phyloP scores from a whole-genome alignment of 2,329 filamentous ascomycete species.

The Epichloe typhina region DNA sequence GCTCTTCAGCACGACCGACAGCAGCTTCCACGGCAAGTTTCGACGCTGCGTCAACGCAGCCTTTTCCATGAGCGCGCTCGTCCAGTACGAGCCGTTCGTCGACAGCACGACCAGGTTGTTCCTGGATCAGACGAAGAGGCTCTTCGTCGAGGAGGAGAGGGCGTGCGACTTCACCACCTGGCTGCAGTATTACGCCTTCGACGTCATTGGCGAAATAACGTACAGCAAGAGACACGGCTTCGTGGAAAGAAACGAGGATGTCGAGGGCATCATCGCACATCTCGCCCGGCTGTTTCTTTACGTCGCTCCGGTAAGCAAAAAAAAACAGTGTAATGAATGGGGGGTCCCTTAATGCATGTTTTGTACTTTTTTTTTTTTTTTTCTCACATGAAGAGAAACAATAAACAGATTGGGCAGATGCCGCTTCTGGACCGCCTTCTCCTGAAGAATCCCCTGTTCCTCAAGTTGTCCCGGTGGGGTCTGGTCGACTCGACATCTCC shows the following conservation, averaged over 20 bases:
- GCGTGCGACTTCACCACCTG: constrained; percentile 42
- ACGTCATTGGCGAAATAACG: constrained; percentile 38
- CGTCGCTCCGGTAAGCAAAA: constrained; percentile 10
- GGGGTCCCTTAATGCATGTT: too few species aligned
- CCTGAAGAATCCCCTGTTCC: constrained; percentile 36
- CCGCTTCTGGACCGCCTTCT: constrained; percentile 9
- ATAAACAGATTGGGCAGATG: constrained; percentile 12
- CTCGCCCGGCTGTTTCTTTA: constrained; percentile 6
- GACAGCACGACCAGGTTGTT: background rate
- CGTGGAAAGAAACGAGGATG: constrained; percentile 30
- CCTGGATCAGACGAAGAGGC: background rate
- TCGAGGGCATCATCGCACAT: constrained; percentile 24
- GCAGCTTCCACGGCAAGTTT: background rate
- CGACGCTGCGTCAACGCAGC: background rate
- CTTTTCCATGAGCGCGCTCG: background rate
- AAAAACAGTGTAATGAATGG: background rate
- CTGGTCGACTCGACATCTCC: constrained; percentile 14
- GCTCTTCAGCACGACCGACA: background rate
- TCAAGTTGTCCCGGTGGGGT: constrained; percentile 9
- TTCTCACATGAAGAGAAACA: too few species aligned
- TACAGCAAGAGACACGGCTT: constrained; percentile 27
- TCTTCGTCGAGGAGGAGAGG: background rate
- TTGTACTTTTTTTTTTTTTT: too few species aligned
- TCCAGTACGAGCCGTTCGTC: background rate
- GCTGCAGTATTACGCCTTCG: constrained; percentile 35